Base-by-base conservation (phyloP, 768 basidiomycete species). In the Boletus tomentosulus region DNA sequence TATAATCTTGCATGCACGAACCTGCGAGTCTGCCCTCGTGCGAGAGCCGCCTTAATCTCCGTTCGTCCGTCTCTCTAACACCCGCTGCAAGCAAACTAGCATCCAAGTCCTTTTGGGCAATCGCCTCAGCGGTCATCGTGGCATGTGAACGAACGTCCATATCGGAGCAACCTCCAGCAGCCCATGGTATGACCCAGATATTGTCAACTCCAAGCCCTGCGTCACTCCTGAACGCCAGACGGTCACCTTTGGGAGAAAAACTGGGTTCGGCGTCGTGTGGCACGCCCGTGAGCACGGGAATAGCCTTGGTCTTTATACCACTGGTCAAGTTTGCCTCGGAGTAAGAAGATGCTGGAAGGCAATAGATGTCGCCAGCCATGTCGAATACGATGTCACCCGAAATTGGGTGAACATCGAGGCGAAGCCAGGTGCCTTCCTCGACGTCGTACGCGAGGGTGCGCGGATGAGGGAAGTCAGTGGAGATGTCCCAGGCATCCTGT, bases 361-460 rank as follows among this genome's bases (percentile, higher is more conserved):
- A 89, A 66, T 87, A 89, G 28, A 89, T 63, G 62, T 89, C 86
- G 3, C 87, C 87, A 7, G 84, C 68, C 79, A 89, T 86, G 65
- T 87, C 87, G 51, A 87, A 89, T 7, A 87, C 76, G 43, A 89
- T 78, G 58, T 89, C 87, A 12, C 87, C 86, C 3, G 79, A 77
- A 50, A 72, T 69, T n/a, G 85, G 84, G 56, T 86, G 82, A 2
- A 87, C 86, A 61, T 88, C 87, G 30, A 89, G 77, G 11, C 86
- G 77, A 50, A 89, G 70, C 86, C 86, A 89, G 34, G 87, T 89
- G 8, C 87, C 87, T 63, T 88, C 84, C 39, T 77, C 73, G 13
- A 88, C 86, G 52, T 87, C 82, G 64, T 84, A 89, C 51, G 80
- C 76, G 31, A 88, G 71, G 19, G 68, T 69, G n/a, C 86, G 81